Evolutionary conservation across 2,329 filamentous ascomycete genomes (phyloP).

Genomic region (Clarireedia homoeocarpa): DNA sequence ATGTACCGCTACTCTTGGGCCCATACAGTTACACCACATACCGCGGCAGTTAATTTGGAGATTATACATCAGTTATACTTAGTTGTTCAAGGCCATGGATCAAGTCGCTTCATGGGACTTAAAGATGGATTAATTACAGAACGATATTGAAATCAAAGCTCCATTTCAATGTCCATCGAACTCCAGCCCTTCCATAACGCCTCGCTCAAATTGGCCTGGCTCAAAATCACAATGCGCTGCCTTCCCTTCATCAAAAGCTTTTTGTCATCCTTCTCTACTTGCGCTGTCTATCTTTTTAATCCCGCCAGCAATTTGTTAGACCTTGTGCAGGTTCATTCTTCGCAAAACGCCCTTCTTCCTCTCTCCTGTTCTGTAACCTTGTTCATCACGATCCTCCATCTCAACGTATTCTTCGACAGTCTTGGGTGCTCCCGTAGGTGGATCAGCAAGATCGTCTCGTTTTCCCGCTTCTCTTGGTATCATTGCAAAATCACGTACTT

Average conservation of each 20-base stretch:
- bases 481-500: conserved; percentile 4
- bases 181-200: neutral
- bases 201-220: neutral
- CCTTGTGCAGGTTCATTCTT: conserved; percentile 15
- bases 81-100: neutral
- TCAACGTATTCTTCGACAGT: neutral
- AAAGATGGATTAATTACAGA: conserved; percentile 2
- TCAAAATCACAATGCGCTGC: neutral
- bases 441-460: conserved; percentile 3
- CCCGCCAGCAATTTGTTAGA: neutral
- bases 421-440: neutral
- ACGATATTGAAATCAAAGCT: conserved; percentile 1
- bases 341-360: conserved; percentile 17
- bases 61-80: neutral
- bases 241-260: neutral
- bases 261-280: neutral
- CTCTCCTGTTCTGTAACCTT: conserved; percentile 10
- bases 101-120: conserved; percentile 1
- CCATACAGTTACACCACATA: conserved; percentile 81
- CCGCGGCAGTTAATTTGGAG: conserved; percentile 52
- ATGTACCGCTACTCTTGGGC: conserved; percentile 70
- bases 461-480: conserved; percentile 5
- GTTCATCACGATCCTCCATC: neutral
- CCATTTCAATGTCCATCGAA: neutral
- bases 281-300: neutral